Conservation (phyloP, 2,329 filamentous ascomycete species). For the Paracamarosporium sp. region DNA sequence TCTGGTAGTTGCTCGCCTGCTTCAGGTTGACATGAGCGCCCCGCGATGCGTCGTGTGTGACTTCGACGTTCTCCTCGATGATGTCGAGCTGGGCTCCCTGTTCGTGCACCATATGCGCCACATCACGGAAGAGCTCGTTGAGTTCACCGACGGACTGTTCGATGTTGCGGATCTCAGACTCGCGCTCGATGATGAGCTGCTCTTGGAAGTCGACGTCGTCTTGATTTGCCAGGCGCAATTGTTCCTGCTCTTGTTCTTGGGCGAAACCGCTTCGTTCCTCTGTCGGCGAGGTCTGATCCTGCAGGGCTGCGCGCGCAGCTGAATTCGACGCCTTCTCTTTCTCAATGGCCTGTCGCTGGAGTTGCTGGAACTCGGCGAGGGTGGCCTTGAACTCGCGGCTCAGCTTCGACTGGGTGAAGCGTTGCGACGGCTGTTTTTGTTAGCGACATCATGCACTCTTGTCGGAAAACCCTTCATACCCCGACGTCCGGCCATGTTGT, state of each 20-base stretch:
- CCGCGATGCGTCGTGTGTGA: slow-evolving; percentile 78
- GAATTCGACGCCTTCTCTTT: slow-evolving; percentile 88
- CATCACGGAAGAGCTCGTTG: slow-evolving; percentile 95
- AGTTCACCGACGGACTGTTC: slow-evolving; percentile 95
- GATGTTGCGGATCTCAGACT: slow-evolving; percentile 96
- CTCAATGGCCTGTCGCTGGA: slow-evolving; percentile 90
- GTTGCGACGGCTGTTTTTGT: slow-evolving; percentile 78
- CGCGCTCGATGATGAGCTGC: slow-evolving; percentile 91
- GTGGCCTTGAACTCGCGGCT: slow-evolving; percentile 91
- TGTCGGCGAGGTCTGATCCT: slow-evolving; percentile 58
- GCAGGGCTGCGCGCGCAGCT: slow-evolving; percentile 81
- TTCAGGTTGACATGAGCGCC: slow-evolving; percentile 87
- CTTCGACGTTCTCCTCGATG: slow-evolving; percentile 87
- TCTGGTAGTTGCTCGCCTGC: slow-evolving; percentile 89
- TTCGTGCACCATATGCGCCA: slow-evolving; percentile 96
- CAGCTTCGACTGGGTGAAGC: slow-evolving; percentile 94
- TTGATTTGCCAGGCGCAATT: slow-evolving; percentile 83
- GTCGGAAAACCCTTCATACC: slow-evolving; percentile 64
- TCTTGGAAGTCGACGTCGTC: slow-evolving; percentile 98
- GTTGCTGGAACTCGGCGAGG: slow-evolving; percentile 86
- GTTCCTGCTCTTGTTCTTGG: slow-evolving; percentile 70
- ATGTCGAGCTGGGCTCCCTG: slow-evolving; percentile 89
- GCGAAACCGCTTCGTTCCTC: slow-evolving; percentile 57
- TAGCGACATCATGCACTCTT: slow-evolving; percentile 7
- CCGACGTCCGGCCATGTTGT: slow-evolving; percentile 74